Evolutionary conservation across 345 rosid species (phyloP).

Genomic region (Durio zibethinus): DNA sequence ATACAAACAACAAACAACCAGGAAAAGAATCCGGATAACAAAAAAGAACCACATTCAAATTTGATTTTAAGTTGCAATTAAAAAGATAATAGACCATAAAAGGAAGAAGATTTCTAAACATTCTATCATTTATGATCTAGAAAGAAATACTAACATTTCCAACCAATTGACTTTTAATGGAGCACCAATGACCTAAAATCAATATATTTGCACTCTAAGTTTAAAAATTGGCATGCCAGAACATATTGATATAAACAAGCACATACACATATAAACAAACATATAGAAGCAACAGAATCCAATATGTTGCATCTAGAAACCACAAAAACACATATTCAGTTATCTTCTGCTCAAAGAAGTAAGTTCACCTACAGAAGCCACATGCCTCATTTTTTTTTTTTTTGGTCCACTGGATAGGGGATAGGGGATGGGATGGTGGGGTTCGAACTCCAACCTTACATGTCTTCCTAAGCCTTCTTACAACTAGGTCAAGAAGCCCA

Average conservation of each 20-base stretch:
- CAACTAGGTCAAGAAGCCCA: too few relatives aligned
- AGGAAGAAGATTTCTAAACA: background rate
- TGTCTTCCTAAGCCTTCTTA: too few relatives aligned
- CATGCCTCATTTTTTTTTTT: background rate
- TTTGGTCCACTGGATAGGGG: too few relatives aligned
- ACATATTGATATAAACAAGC: background rate
- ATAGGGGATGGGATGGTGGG: too few relatives aligned
- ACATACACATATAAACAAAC: background rate
- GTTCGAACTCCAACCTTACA: too few relatives aligned
- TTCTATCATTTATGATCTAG: background rate
- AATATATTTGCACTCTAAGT: background rate
- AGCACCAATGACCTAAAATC: background rate
- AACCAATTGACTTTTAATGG: background rate
- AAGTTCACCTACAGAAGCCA: background rate
- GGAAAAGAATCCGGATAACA: background rate
- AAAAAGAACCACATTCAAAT: background rate
- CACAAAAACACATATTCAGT: background rate
- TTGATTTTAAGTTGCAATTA: background rate
- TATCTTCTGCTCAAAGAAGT: background rate
- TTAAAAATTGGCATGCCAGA: background rate
- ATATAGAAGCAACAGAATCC: background rate
- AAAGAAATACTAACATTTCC: background rate
- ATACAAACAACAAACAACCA: background rate
- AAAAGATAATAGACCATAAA: background rate
- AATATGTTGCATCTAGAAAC: background rate